Percentiles rank a stretch among this genome's conserved stretches.
phyloP scores from a whole-genome alignment of 192 early-diverging fungal species.

The Entomortierella beljakovae region DNA sequence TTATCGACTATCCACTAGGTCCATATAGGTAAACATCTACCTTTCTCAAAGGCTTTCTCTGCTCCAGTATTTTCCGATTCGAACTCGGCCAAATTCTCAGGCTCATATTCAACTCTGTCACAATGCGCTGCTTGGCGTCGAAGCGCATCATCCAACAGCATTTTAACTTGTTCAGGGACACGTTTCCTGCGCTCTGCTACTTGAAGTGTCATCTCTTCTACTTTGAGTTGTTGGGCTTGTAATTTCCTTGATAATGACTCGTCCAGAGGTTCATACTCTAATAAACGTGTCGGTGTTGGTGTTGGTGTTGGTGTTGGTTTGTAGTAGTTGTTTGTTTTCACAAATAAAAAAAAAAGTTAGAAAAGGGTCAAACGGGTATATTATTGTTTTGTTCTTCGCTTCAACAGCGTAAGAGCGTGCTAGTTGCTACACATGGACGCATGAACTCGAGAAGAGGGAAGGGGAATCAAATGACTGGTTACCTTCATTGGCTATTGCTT shows the following conservation, averaged over 20 bases:
- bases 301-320: not conserved
- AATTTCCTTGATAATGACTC: slow-evolving; percentile 41
- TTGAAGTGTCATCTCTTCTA: slow-evolving; percentile 48
- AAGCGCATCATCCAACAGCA: slow-evolving; percentile 55
- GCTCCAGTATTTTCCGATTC: not conserved
- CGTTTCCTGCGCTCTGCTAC: slow-evolving; percentile 55
- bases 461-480: not conserved
- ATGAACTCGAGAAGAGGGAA: not conserved
- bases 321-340: not conserved
- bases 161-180: slow-evolving; percentile 58
- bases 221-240: slow-evolving; percentile 36
- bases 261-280: slow-evolving; percentile 55
- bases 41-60: slow-evolving; percentile 1
- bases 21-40: not conserved
- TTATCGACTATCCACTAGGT: not conserved
- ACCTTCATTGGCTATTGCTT: slow-evolving; percentile 52
- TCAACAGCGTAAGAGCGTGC: not conserved
- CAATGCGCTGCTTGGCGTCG: slow-evolving; percentile 46
- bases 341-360: not conserved
- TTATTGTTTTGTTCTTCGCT: not conserved
- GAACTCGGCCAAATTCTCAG: slow-evolving; percentile 14
- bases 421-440: not conserved
- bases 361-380: not conserved
- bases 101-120: slow-evolving; percentile 53
- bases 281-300: no score